phyloP scores from a whole-genome alignment of 31 red algal genomes.

The Odonthalia washingtoniensis region DNA sequence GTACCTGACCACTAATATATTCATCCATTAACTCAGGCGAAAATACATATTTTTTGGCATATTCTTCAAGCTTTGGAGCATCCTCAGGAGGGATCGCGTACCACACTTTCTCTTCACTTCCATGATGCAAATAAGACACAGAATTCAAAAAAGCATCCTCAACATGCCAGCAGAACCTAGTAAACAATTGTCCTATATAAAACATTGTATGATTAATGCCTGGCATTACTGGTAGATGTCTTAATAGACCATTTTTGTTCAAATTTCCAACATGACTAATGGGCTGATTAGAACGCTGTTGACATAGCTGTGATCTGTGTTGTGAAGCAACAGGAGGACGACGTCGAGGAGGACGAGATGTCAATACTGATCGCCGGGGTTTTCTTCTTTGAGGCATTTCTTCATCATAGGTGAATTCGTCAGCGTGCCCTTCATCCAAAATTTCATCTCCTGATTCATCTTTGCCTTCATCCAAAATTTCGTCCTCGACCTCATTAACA shows the following conservation, averaged over 20 bases:
- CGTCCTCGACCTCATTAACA: too few species aligned
- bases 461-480: background rate
- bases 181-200: conserved; percentile 81
- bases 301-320: too few species aligned
- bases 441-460: conserved; percentile 3
- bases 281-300: background rate
- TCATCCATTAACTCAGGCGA: conserved; percentile 45
- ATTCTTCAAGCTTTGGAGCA: conserved; percentile 55
- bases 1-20: conserved; percentile 29
- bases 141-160: conserved; percentile 91
- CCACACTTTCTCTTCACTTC: conserved; percentile 81
- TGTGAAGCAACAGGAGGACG: background rate
- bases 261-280: conserved; percentile 64
- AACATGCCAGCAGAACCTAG: conserved; percentile 90
- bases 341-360: background rate
- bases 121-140: conserved; percentile 76
- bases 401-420: background rate
- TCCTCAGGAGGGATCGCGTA: conserved; percentile 68
- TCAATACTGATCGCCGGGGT: too few species aligned
- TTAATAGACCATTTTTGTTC: conserved; percentile 49
- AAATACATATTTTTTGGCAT: conserved; percentile 60
- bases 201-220: conserved; percentile 83
- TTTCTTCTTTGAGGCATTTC: background rate
- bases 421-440: background rate
- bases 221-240: conserved; percentile 62